These are phyloP conservation scores for Phytophthora colocasiae DNA, from an alignment of 352 stramenopile species.

Conservation along the genomic window DNA sequence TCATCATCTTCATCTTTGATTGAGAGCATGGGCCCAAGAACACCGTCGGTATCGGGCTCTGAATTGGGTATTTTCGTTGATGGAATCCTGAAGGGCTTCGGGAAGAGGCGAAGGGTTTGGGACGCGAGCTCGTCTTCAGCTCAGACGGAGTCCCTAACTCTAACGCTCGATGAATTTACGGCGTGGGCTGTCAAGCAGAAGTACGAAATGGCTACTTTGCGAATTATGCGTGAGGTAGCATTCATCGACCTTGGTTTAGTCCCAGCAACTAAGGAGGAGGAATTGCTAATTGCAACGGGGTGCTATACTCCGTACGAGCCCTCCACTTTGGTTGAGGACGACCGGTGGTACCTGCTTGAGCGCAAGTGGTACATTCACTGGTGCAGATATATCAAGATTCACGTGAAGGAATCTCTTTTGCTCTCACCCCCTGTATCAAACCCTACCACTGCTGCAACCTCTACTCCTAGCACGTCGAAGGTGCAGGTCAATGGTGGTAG, in stretches of 20 bases:
- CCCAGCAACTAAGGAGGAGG: conserved; percentile 79
- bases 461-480: conserved; percentile 48
- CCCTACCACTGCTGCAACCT: conserved; percentile 24
- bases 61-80: conserved; percentile 85
- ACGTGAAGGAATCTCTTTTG: conserved; percentile 42
- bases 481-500: conserved; percentile 37
- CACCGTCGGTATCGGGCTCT: conserved; percentile 78
- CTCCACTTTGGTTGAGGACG: conserved; percentile 74
- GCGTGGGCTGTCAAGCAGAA: conserved; percentile 68
- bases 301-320: conserved; percentile 86
- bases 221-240: conserved; percentile 86
- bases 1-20: conserved; percentile 58
- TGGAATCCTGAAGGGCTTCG: conserved; percentile 69
- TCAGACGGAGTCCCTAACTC: conserved; percentile 42
- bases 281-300: conserved; percentile 69
- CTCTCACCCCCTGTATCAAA: conserved; percentile 26
- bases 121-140: conserved; percentile 39
- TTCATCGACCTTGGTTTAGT: conserved; percentile 86
- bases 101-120: conserved; percentile 41
- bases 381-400: conserved; percentile 79
- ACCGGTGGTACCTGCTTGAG: conserved; percentile 86
- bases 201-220: conserved; percentile 81
- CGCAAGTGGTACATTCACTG: conserved; percentile 89
- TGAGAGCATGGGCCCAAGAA: conserved; percentile 62
- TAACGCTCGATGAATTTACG: conserved; percentile 78